Evolutionary conservation across 176 grass and related monocot genomes (phyloP), one percentile per base, ranked within the genome.

Genomic region (Neostapfia colusana): DNA sequence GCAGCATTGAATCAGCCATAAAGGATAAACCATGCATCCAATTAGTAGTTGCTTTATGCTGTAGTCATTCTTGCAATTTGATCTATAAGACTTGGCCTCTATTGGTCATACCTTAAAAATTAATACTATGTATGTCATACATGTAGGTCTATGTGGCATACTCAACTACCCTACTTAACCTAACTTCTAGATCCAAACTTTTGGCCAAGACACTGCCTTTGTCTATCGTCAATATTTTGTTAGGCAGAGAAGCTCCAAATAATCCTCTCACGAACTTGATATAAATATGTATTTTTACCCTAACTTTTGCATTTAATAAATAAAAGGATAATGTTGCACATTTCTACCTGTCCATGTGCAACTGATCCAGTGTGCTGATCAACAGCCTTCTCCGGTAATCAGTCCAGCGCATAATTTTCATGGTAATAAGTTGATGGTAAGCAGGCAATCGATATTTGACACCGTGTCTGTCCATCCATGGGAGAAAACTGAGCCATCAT

Each of bases 381-480:
- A 31, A 31, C 31, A 20, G 45, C 49, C 51, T 54, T 54, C 51
- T n/a, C 35, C 7, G 0, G 36, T 27, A 57, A 74, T 65, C 44
- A 31, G 51, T 7, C 31, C 12, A 37, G 2, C 13, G 4, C 37
- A 54, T 54, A 40, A 66, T 66, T 67, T 8, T 2, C 13, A 53
- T 18, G 34, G 48, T 43, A 63, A 76, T 23, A 64, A 24, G 17
- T 73, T 36, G 7, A 20, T 3, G 10, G 3, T 39, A 43, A 6
- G 11, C 48, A 38, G 8, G 21, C 10, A 24, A 15, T 34, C 8
- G 28, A n/a, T 53, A 20, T 64, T 51, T 18, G 34, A 7, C 45
- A 38, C 20, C 43, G 40, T 82, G 23, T 54, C 41, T 82, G 55
- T 82, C 79, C 69, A 65, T 3, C 28, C 34, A 4, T 20, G 28